Evolutionary conservation across 164 flowering plant species (phyloP).

Genomic region (Houttuynia cordata): DNA sequence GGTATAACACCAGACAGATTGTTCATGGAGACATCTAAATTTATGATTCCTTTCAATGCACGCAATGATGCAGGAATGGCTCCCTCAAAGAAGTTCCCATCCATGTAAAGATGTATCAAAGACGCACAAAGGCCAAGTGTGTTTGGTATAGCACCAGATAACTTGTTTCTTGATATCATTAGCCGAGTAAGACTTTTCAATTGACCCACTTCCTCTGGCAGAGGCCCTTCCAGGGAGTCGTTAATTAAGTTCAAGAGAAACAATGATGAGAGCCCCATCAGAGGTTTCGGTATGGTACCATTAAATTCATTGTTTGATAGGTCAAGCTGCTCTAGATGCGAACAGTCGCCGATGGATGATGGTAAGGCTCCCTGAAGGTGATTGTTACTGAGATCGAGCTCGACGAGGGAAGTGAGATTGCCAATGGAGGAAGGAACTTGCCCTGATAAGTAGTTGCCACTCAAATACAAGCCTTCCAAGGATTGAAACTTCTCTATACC

Average conservation of each 20-base stretch:
- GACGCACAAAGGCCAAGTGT: conserved; percentile 5
- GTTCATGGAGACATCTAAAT: conserved; percentile 10
- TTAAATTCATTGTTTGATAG: conserved; percentile 2
- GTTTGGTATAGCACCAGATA: conserved; percentile 29
- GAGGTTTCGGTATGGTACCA: conserved; percentile 20
- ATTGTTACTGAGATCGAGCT: neutral
- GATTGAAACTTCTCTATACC: conserved; percentile 17
- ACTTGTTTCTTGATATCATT: conserved; percentile 15
- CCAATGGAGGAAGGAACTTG: conserved; percentile 19
- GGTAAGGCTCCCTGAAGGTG: conserved; percentile 1
- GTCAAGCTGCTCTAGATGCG: neutral
- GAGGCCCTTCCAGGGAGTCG: conserved; percentile 19
- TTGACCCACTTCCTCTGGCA: conserved; percentile 23
- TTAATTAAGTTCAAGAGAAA: conserved; percentile 14
- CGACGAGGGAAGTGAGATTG: conserved; percentile 11
- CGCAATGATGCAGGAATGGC: conserved; percentile 13
- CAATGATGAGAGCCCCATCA: conserved; percentile 10
- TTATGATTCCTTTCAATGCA: conserved; percentile 4
- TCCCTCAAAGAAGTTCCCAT: conserved; percentile 18
- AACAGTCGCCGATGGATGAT: neutral
- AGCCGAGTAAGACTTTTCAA: conserved; percentile 14
- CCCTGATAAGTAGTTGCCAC: conserved; percentile 13
- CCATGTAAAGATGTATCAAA: conserved; percentile 9
- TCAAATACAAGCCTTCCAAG: conserved; percentile 7
- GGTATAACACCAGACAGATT: conserved; percentile 13